Evolutionary conservation across 2,329 filamentous ascomycete genomes (phyloP).

Genomic region (Gremmenia infestans): DNA sequence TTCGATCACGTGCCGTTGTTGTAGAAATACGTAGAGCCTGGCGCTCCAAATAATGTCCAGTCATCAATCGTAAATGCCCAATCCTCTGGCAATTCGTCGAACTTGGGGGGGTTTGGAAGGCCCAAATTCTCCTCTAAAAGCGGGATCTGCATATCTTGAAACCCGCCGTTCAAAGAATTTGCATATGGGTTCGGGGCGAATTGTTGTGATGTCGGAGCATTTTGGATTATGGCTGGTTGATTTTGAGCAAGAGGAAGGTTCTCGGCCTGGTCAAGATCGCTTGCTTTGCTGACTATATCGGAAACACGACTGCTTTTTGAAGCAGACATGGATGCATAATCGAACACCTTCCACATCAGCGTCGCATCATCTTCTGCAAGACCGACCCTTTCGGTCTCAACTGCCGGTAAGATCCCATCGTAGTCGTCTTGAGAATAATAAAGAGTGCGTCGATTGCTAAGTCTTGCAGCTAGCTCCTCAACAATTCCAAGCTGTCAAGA

Average conservation of each 20-base stretch:
- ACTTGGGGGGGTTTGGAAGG: slow-evolving; percentile 6
- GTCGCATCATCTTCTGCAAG: slow-evolving; percentile 13
- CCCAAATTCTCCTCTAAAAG: background rate
- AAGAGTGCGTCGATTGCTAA: slow-evolving; percentile 14
- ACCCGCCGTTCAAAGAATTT: background rate
- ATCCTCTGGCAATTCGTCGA: slow-evolving; percentile 17
- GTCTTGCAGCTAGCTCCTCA: slow-evolving; percentile 14
- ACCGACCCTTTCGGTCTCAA: slow-evolving; percentile 14
- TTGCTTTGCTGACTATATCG: background rate
- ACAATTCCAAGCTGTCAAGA: slow-evolving; percentile 12
- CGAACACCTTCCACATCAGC: slow-evolving; percentile 19
- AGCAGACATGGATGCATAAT: slow-evolving; percentile 18
- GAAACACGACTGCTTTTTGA: background rate
- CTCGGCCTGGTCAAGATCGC: background rate
- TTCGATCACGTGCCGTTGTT: slow-evolving; percentile 5
- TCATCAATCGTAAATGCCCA: slow-evolving; percentile 21
- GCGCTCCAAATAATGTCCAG: slow-evolving; percentile 18
- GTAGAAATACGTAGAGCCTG: slow-evolving; percentile 17
- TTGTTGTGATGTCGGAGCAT: too few species aligned
- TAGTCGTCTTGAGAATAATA: slow-evolving; percentile 20
- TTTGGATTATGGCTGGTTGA: too few species aligned
- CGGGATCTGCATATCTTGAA: background rate
- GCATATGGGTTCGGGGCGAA: too few species aligned
- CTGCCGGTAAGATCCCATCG: slow-evolving; percentile 15
- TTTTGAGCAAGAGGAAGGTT: background rate